phyloP scores from a whole-genome alignment of 1,139 yeast species.

The Geotrichum carabidarum region DNA sequence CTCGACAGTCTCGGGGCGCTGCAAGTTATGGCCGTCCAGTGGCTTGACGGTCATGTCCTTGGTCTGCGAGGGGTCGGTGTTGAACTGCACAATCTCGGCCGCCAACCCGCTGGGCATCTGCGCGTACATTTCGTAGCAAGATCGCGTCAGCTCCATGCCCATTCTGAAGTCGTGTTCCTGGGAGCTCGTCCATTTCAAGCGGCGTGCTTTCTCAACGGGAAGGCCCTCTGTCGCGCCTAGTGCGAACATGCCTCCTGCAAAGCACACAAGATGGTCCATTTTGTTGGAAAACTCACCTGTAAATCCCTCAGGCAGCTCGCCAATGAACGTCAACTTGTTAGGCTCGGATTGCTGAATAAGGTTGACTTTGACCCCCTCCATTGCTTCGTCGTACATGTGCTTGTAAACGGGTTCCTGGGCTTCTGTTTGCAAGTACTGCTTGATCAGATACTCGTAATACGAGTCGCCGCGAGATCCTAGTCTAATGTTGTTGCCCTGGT shows the following conservation, averaged over 20 bases:
- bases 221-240: conserved; percentile 83
- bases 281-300: conserved; percentile 57
- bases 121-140: conserved; percentile 83
- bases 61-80: conserved; percentile 39
- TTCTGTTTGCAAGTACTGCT: conserved; percentile 78
- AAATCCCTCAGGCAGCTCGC: conserved; percentile 71
- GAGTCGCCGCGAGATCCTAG: conserved; percentile 92
- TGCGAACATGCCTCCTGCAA: conserved; percentile 85
- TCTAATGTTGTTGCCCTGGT: conserved; percentile 60
- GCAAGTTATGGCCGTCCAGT: conserved; percentile 73
- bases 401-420: conserved; percentile 57
- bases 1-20: conserved; percentile 93
- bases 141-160: conserved; percentile 69
- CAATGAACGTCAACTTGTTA: conserved; percentile 60
- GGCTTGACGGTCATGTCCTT: conserved; percentile 66
- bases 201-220: conserved; percentile 49
- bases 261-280: conserved; percentile 94
- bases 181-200: conserved; percentile 42
- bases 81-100: conserved; percentile 86
- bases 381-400: conserved; percentile 72
- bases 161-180: conserved; percentile 57
- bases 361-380: conserved; percentile 65
- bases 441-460: conserved; percentile 81
- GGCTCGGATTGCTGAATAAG: conserved; percentile 61
- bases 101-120: conserved; percentile 69